These are phyloP conservation scores for Coffea eugenioides DNA, from an alignment of 257 asterid species.

Conservation along the genomic window DNA sequence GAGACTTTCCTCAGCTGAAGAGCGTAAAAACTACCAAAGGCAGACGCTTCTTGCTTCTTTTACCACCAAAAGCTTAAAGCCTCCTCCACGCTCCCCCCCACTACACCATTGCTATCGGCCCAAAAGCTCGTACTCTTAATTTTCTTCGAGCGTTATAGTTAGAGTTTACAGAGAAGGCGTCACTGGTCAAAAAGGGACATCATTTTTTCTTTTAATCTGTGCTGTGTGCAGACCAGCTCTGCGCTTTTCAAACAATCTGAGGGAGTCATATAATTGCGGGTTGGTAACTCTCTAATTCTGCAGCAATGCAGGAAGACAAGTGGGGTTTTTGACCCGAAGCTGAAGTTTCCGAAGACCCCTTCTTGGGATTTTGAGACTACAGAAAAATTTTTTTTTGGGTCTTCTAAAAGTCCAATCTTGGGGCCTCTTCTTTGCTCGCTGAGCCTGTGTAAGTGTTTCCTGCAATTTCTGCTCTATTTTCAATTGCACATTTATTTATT, in stretches of 20 bases:
- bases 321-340: conserved; percentile 38
- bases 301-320: conserved; percentile 35
- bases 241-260: conserved; percentile 28
- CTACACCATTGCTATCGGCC: conserved; percentile 37
- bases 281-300: conserved; percentile 22
- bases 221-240: conserved; percentile 31
- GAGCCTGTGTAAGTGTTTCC: conserved; percentile 34
- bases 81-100: conserved; percentile 14
- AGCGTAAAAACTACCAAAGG: neutral
- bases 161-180: conserved; percentile 22
- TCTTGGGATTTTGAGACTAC: conserved; percentile 24
- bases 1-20: conserved; percentile 31
- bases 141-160: conserved; percentile 20
- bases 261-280: conserved; percentile 11
- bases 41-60: conserved; percentile 34
- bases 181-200: conserved; percentile 50
- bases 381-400: conserved; percentile 24
- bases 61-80: conserved; percentile 34
- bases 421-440: conserved; percentile 23
- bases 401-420: conserved; percentile 47
- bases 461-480: conserved; percentile 16
- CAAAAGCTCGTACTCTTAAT: conserved; percentile 37
- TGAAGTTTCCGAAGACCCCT: conserved; percentile 34
- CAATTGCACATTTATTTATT: conserved; percentile 8
- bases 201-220: conserved; percentile 25